These are phyloP conservation scores for Elsinoe batatas DNA, from an alignment of 2,329 filamentous ascomycete genomes.

Conservation along the genomic window DNA sequence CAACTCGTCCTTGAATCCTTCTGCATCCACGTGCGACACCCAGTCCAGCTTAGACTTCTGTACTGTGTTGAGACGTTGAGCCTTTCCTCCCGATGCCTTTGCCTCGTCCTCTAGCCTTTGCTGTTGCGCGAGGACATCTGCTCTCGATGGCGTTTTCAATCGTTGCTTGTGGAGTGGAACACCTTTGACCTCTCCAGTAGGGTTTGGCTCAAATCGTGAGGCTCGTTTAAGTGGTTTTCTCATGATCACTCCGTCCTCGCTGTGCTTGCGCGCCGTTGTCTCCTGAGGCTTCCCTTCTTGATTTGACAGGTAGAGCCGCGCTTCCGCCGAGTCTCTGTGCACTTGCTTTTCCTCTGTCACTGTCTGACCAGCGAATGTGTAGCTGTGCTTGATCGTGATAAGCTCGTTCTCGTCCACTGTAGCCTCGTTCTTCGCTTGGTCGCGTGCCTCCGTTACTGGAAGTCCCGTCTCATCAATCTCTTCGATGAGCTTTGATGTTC, in stretches of 20 bases:
- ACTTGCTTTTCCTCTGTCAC: constrained; percentile 46
- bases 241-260: constrained; percentile 21
- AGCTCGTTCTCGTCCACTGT: constrained; percentile 28
- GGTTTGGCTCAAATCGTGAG: constrained; percentile 43
- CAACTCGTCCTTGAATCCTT: constrained; percentile 52
- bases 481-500: constrained; percentile 14
- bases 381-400: constrained; percentile 47
- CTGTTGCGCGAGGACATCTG: constrained; percentile 26
- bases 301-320: constrained; percentile 42
- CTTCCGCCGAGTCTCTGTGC: constrained; percentile 44
- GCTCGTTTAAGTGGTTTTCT: constrained; percentile 36
- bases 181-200: constrained; percentile 36
- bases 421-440: constrained; percentile 17
- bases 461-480: constrained; percentile 4
- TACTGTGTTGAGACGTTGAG: constrained; percentile 54
- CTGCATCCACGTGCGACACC: constrained; percentile 53
- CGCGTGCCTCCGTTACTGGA: constrained; percentile 18
- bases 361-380: constrained; percentile 47
- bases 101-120: constrained; percentile 25
- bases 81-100: constrained; percentile 31
- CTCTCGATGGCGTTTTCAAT: constrained; percentile 22
- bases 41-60: constrained; percentile 58
- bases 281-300: constrained; percentile 29
- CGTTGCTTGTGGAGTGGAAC: constrained; percentile 37
- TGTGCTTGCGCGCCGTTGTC: constrained; percentile 21